A percentile compares a stretch with the other conserved stretches of the same genome.
Evolutionary conservation across 345 rosid genomes (phyloP).

Genomic region (Syzygium grande): DNA sequence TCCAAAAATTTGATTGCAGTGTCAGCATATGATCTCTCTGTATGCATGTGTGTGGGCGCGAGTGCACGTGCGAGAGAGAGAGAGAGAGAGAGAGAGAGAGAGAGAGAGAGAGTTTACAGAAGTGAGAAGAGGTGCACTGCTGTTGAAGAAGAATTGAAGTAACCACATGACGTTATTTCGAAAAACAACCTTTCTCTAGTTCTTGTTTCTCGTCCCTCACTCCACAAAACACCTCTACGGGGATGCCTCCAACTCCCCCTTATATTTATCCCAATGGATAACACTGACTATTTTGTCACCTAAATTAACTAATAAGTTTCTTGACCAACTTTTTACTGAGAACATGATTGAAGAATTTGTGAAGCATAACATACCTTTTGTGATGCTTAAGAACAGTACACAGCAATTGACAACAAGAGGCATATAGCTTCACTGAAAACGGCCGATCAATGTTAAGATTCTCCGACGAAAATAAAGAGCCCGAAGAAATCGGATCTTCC

Average conservation of each 20-base stretch:
- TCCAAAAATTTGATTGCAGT: neutral
- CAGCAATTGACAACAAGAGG: slow-evolving; percentile 67
- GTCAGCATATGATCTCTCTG: neutral
- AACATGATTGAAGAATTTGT: neutral
- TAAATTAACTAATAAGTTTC: neutral
- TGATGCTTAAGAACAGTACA: slow-evolving; percentile 75
- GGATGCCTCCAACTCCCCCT: neutral
- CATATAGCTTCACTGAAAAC: slow-evolving; percentile 47
- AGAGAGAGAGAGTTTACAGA: neutral
- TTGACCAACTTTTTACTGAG: neutral
- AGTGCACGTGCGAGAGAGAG: neutral
- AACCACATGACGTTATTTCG: neutral
- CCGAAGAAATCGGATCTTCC: slow-evolving; percentile 16
- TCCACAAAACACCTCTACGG: neutral
- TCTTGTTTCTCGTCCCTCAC: neutral
- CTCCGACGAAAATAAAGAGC: slow-evolving; percentile 3
- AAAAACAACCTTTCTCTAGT: neutral
- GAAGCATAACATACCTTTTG: slow-evolving; percentile 39
- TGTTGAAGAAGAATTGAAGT: neutral
- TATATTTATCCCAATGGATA: neutral
- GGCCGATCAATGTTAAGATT: slow-evolving; percentile 36
- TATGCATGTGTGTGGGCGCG: neutral
- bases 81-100: too few relatives aligned
- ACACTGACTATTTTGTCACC: neutral
- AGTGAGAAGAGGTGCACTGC: neutral